phyloP scores from a whole-genome alignment of 192 early-diverging fungal genomes.

The Phycomyces blakesleeanus region DNA sequence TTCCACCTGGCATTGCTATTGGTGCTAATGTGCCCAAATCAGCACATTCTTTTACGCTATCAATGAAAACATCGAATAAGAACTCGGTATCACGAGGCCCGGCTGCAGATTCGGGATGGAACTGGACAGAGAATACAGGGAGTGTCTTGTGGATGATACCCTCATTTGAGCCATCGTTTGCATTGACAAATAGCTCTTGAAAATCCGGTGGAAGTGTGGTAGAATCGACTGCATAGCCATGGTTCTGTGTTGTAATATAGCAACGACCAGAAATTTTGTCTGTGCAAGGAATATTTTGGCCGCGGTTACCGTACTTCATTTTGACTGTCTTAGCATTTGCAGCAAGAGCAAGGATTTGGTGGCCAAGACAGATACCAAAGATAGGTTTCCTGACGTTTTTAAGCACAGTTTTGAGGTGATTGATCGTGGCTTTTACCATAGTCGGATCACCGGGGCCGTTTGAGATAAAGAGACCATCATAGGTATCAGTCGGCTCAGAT shows the following conservation, averaged over 20 bases:
- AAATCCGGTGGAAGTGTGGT: slow-evolving; percentile 66
- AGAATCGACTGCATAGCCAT: slow-evolving; percentile 94
- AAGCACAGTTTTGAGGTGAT: slow-evolving; percentile 64
- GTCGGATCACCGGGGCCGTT: slow-evolving; percentile 99
- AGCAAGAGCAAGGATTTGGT: slow-evolving; percentile 93
- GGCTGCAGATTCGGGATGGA: slow-evolving; percentile 96
- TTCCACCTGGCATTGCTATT: slow-evolving; percentile 64
- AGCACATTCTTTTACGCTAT: slow-evolving; percentile 64
- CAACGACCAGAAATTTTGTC: slow-evolving; percentile 93
- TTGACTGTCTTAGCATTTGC: slow-evolving; percentile 90
- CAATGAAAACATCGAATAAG: slow-evolving; percentile 94
- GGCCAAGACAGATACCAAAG: slow-evolving; percentile 99
- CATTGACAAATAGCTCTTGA: slow-evolving; percentile 94
- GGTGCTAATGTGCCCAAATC: slow-evolving; percentile 68
- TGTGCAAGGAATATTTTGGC: slow-evolving; percentile 99
- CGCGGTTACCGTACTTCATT: slow-evolving; percentile 98
- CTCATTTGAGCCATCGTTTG: slow-evolving; percentile 98
- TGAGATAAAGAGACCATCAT: slow-evolving; percentile 88
- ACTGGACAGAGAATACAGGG: slow-evolving; percentile 97
- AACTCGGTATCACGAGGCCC: slow-evolving; percentile 97
- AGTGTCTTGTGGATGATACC: slow-evolving; percentile 88
- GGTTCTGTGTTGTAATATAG: slow-evolving; percentile 99
- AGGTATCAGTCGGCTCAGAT: slow-evolving; percentile 54
- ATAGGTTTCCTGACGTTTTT: slow-evolving; percentile 77
- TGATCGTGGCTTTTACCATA: slow-evolving; percentile 74